These are phyloP conservation scores for Atalantia buxifolia DNA, from an alignment of 345 rosid genomes.

Conservation along the genomic window DNA sequence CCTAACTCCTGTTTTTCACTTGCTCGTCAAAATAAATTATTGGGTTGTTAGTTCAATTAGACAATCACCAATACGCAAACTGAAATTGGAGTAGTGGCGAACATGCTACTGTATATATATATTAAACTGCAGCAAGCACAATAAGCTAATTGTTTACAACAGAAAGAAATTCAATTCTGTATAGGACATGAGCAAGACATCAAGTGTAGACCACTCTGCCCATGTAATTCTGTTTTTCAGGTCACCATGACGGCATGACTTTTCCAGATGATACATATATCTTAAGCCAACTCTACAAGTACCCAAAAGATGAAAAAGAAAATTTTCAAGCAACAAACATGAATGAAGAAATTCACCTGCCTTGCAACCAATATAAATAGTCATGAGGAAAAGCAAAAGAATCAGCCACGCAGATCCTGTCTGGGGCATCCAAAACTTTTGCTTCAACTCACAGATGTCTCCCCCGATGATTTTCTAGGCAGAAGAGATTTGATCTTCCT, in stretches of 20 bases:
- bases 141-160: conserved; percentile 31
- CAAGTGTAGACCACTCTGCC: conserved; percentile 13
- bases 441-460: conserved; percentile 26
- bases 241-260: conserved; percentile 20
- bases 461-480: neutral
- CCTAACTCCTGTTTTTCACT: neutral
- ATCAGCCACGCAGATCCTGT: conserved; percentile 17
- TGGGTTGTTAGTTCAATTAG: neutral
- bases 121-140: conserved; percentile 15
- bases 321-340: conserved; percentile 35
- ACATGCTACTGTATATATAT: conserved; percentile 12
- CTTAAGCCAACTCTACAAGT: conserved; percentile 48
- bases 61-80: neutral
- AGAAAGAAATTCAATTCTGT: conserved; percentile 24
- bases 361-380: conserved; percentile 21
- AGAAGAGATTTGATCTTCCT: conserved; percentile 2
- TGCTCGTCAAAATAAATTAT: neutral
- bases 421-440: conserved; percentile 25
- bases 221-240: conserved; percentile 32
- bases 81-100: neutral
- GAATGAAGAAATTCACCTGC: conserved; percentile 54
- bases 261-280: conserved; percentile 38
- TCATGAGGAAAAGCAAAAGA: conserved; percentile 34
- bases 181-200: conserved; percentile 30
- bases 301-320: conserved; percentile 18